Conservation (phyloP, 108 stramenopile species). For the Discostella pseudostelligera region DNA sequence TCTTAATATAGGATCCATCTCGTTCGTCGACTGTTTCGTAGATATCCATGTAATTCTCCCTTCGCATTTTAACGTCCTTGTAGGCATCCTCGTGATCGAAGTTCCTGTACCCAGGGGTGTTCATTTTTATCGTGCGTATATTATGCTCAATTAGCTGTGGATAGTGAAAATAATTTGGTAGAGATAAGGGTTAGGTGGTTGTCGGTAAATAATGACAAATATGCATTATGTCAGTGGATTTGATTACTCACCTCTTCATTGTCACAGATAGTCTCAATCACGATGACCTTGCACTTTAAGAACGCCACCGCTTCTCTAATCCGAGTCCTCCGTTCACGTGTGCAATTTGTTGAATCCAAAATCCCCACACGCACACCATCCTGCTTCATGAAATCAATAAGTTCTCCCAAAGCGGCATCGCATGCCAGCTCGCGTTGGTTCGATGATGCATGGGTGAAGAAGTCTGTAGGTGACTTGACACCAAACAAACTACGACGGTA, state of each 20-base stretch:
- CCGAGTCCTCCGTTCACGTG: slow-evolving; percentile 65
- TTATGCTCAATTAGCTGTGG: slow-evolving; percentile 75
- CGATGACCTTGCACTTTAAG: slow-evolving; percentile 74
- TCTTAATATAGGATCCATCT: slow-evolving; percentile 81
- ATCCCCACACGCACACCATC: slow-evolving; percentile 92
- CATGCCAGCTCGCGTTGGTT: slow-evolving; percentile 69
- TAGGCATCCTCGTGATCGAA: slow-evolving; percentile 75
- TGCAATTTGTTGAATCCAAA: slow-evolving; percentile 96
- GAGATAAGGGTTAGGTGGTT: background rate
- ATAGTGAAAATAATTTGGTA: background rate
- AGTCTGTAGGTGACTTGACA: slow-evolving; percentile 72
- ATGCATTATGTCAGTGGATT: too few relatives aligned
- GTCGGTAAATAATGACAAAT: too few relatives aligned
- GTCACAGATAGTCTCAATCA: slow-evolving; percentile 91
- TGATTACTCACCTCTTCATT: slow-evolving; percentile 67
- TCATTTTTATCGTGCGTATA: slow-evolving; percentile 84
- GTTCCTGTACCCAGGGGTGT: slow-evolving; percentile 87
- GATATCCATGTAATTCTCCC: slow-evolving; percentile 78
- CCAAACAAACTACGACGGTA: slow-evolving; percentile 88
- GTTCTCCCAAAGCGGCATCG: slow-evolving; percentile 85
- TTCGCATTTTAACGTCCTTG: slow-evolving; percentile 80
- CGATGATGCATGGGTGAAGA: slow-evolving; percentile 93
- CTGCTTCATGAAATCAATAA: slow-evolving; percentile 76
- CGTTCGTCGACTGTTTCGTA: slow-evolving; percentile 89
- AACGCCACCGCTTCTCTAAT: slow-evolving; percentile 49